These are phyloP conservation scores for Metarhizium anisopliae DNA, from an alignment of 2,329 filamentous ascomycete species.

Conservation along the genomic window DNA sequence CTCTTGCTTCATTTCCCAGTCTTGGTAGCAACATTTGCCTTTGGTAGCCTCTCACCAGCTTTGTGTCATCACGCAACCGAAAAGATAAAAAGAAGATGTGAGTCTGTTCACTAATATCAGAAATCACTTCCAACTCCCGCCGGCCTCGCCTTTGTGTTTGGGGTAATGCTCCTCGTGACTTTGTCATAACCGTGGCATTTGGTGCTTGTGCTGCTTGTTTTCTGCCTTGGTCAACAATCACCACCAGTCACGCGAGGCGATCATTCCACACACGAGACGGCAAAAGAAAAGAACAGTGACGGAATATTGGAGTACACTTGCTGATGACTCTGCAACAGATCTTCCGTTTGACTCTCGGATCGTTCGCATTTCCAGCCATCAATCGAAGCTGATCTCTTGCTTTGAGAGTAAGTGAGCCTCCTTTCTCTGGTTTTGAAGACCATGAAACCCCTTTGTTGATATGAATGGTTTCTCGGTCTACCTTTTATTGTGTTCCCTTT, in stretches of 20 bases:
- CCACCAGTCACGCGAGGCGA: not conserved
- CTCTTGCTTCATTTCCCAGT: constrained; percentile 47
- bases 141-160: no score
- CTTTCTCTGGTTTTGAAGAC: not conserved
- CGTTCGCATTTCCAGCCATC: constrained; percentile 21
- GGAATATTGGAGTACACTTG: not conserved
- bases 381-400: constrained; percentile 22
- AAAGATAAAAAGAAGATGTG: constrained; percentile 16
- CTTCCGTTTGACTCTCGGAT: constrained; percentile 16
- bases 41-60: constrained; percentile 22
- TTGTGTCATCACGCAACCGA: constrained; percentile 18
- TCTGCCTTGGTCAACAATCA: no score
- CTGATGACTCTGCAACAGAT: not conserved
- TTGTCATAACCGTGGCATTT: not conserved
- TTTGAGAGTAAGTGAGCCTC: constrained; percentile 14
- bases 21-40: constrained; percentile 41
- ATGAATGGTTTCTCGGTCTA: not conserved
- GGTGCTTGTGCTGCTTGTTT: no score
- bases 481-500: not conserved
- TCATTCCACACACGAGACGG: not conserved
- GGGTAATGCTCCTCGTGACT: not conserved
- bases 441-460: not conserved
- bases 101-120: constrained; percentile 7
- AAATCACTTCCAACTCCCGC: not conserved
- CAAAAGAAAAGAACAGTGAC: not conserved